Percentiles rank a stretch among this genome's conserved stretches.
phyloP scores from a whole-genome alignment of 768 basidiomycete genomes.

The Phanerochaete sordida region DNA sequence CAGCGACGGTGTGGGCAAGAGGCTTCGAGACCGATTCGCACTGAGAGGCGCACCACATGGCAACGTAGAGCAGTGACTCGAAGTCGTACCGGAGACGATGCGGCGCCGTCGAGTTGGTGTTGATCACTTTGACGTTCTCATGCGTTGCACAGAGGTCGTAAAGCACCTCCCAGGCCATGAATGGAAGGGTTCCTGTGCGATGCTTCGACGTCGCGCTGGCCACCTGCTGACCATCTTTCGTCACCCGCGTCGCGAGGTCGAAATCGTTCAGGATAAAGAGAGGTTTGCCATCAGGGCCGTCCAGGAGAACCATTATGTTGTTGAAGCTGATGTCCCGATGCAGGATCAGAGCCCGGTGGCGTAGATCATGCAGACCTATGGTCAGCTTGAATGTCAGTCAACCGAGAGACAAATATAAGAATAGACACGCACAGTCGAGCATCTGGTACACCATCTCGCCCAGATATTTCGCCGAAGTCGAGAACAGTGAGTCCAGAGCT shows the following conservation, averaged over 20 bases:
- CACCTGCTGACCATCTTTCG: background rate
- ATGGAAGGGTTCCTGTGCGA: slow-evolving; percentile 9
- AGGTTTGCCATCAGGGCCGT: background rate
- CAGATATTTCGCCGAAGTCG: background rate
- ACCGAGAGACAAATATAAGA: background rate
- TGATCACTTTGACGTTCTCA: background rate
- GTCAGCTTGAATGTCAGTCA: background rate
- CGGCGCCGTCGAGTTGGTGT: background rate
- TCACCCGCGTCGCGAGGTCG: slow-evolving; percentile 1
- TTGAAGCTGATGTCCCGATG: slow-evolving; percentile 7
- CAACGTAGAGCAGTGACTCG: background rate
- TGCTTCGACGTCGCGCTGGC: background rate
- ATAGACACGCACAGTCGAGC: slow-evolving; percentile 1
- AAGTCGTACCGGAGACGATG: background rate
- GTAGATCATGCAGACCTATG: slow-evolving; percentile 3
- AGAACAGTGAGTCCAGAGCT: background rate
- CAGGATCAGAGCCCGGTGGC: slow-evolving; percentile 4
- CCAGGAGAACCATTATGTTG: background rate
- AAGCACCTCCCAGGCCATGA: background rate
- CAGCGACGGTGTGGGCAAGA: no score
- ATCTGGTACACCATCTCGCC: slow-evolving; percentile 3
- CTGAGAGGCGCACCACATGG: slow-evolving; percentile 1
- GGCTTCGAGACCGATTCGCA: no score
- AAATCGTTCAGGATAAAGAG: slow-evolving; percentile 5
- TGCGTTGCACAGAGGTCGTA: background rate